A percentile compares a stretch with the other conserved stretches of the same genome.
phyloP scores from a whole-genome alignment of 768 basidiomycete genomes.

The Phylloporus arenicola region DNA sequence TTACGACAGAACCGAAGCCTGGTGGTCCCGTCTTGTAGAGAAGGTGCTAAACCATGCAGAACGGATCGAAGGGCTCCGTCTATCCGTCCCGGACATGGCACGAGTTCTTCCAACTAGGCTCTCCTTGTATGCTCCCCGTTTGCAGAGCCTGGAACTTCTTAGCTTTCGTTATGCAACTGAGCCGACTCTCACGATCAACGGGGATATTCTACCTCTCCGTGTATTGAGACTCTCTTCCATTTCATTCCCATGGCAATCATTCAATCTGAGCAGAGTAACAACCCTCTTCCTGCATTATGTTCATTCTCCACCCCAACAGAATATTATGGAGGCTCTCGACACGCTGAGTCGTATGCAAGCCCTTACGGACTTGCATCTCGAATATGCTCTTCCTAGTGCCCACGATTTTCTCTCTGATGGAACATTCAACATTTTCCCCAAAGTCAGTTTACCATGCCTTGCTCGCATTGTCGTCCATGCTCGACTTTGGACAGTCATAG shows the following conservation, averaged over 20 bases:
- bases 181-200: background rate
- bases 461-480: too few species aligned
- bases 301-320: constrained; percentile 13
- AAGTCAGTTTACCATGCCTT: too few species aligned
- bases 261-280: background rate
- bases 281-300: constrained; percentile 16
- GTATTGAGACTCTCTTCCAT: background rate
- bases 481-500: too few species aligned
- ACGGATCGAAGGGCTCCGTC: background rate
- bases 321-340: constrained; percentile 26
- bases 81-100: background rate
- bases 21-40: background rate
- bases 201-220: background rate
- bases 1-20: background rate
- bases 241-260: background rate
- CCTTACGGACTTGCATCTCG: constrained; percentile 31
- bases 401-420: too few species aligned
- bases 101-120: background rate
- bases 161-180: too few species aligned
- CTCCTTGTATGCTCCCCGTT: background rate
- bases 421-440: too few species aligned
- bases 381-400: constrained; percentile 21
- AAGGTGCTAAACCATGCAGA: background rate
- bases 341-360: constrained; percentile 30
- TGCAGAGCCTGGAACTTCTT: background rate